Evolutionary conservation across 108 stramenopile genomes (phyloP).

Genomic region (Discostella pseudostelligera): DNA sequence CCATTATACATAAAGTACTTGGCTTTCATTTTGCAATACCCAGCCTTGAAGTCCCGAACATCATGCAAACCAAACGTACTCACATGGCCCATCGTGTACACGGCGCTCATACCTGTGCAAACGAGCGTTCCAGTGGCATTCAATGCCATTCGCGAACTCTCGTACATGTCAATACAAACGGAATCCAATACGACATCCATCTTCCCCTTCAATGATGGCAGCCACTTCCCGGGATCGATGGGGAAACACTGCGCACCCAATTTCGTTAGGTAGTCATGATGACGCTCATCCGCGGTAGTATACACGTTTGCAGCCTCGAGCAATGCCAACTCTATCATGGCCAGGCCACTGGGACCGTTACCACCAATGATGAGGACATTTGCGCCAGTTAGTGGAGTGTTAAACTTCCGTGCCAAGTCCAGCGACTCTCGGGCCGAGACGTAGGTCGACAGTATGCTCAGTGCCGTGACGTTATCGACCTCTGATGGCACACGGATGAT

Average conservation of each 20-base stretch:
- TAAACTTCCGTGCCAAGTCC: constrained; percentile 25
- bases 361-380: constrained; percentile 69
- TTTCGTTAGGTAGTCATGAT: constrained; percentile 47
- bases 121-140: constrained; percentile 46
- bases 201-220: constrained; percentile 47
- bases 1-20: constrained; percentile 49
- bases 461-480: constrained; percentile 48
- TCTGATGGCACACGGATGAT: constrained; percentile 61
- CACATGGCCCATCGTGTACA: constrained; percentile 45
- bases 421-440: constrained; percentile 69
- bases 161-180: constrained; percentile 48
- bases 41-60: constrained; percentile 37
- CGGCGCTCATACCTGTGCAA: constrained; percentile 52
- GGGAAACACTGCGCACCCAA: constrained; percentile 58
- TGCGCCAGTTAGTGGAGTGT: constrained; percentile 49
- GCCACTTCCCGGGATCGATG: constrained; percentile 55
- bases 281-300: constrained; percentile 55
- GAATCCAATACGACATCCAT: constrained; percentile 74
- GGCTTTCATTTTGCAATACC: constrained; percentile 39
- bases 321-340: constrained; percentile 59
- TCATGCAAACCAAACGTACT: constrained; percentile 47
- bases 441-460: constrained; percentile 66
- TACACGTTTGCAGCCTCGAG: constrained; percentile 56
- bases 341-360: constrained; percentile 52
- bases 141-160: constrained; percentile 41